Evolutionary conservation across 306 rosid species (phyloP).

Genomic region (Dalbergia cultrata): DNA sequence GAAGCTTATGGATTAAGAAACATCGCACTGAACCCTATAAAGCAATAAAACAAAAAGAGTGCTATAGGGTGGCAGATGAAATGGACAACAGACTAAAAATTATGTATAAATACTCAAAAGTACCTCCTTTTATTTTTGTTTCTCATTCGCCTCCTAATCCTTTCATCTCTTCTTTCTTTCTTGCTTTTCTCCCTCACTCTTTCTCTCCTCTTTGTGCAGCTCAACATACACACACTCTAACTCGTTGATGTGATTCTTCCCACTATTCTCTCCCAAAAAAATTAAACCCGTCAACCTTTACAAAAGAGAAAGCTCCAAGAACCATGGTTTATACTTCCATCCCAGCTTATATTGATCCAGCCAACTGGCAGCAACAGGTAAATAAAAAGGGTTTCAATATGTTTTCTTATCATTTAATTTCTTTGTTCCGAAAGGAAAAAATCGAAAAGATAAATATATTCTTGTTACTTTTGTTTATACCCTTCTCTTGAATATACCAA

Average conservation of each 20-base stretch:
- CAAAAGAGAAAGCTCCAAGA: slow-evolving; percentile 66
- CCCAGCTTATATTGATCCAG: slow-evolving; percentile 89
- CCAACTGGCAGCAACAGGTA: slow-evolving; percentile 96
- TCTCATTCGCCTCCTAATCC: slow-evolving; percentile 47
- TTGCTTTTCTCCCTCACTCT: slow-evolving; percentile 52
- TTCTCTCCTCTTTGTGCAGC: slow-evolving; percentile 40
- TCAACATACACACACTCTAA: slow-evolving; percentile 48
- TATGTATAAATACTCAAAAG: slow-evolving; percentile 79
- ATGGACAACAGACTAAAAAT: slow-evolving; percentile 44
- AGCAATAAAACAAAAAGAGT: slow-evolving; percentile 81
- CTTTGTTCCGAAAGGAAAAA: slow-evolving; percentile 41
- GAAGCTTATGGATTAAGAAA: slow-evolving; percentile 88
- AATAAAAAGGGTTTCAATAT: slow-evolving; percentile 38
- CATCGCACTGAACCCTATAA: slow-evolving; percentile 78
- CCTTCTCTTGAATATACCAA: slow-evolving; percentile 81
- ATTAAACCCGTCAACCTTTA: slow-evolving; percentile 61
- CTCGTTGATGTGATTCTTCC: slow-evolving; percentile 68
- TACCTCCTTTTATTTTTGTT: slow-evolving; percentile 67
- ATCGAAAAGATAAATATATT: slow-evolving; percentile 68
- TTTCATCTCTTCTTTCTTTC: slow-evolving; percentile 43
- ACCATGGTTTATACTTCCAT: slow-evolving; percentile 90
- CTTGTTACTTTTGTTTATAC: slow-evolving; percentile 59
- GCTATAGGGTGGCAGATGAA: slow-evolving; percentile 27
- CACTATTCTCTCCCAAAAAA: slow-evolving; percentile 59
- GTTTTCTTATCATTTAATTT: slow-evolving; percentile 34